phyloP scores from a whole-genome alignment of 345 rosid species.

The Linum trigynum region DNA sequence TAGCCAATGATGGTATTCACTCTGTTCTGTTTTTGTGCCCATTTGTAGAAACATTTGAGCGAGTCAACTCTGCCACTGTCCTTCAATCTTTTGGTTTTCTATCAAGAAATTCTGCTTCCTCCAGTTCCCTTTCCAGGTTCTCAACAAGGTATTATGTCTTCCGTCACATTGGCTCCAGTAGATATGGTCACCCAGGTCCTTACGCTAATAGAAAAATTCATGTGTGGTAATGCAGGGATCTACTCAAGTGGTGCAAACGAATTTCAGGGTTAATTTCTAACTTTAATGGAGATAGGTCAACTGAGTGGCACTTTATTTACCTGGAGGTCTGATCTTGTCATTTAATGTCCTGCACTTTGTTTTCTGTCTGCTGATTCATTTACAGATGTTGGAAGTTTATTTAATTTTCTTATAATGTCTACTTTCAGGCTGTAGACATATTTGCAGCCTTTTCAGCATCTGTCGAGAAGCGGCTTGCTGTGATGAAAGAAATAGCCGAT shows the following conservation, averaged over 20 bases:
- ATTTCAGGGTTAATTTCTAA: slow-evolving; percentile 34
- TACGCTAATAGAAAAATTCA: slow-evolving; percentile 12
- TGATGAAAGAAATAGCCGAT: slow-evolving; percentile 49
- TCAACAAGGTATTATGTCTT: slow-evolving; percentile 47
- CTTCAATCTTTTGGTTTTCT: slow-evolving; percentile 27
- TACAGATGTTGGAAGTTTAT: neutral
- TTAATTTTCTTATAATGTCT: slow-evolving; percentile 8
- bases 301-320: slow-evolving; percentile 48
- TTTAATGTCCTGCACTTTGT: neutral
- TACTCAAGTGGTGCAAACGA: slow-evolving; percentile 90
- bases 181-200: slow-evolving; percentile 3
- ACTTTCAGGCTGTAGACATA: slow-evolving; percentile 64
- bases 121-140: slow-evolving; percentile 42
- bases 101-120: slow-evolving; percentile 27
- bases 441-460: slow-evolving; percentile 58
- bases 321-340: slow-evolving; percentile 50
- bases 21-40: neutral
- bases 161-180: slow-evolving; percentile 1
- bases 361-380: neutral
- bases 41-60: slow-evolving; percentile 59
- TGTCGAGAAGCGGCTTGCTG: slow-evolving; percentile 34
- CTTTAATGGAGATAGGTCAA: slow-evolving; percentile 19
- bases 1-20: slow-evolving; percentile 7
- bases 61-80: slow-evolving; percentile 30
- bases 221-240: slow-evolving; percentile 57